Evolutionary conservation across 2,329 filamentous ascomycete species (phyloP).

Genomic region (Amauroascus verrucosus): DNA sequence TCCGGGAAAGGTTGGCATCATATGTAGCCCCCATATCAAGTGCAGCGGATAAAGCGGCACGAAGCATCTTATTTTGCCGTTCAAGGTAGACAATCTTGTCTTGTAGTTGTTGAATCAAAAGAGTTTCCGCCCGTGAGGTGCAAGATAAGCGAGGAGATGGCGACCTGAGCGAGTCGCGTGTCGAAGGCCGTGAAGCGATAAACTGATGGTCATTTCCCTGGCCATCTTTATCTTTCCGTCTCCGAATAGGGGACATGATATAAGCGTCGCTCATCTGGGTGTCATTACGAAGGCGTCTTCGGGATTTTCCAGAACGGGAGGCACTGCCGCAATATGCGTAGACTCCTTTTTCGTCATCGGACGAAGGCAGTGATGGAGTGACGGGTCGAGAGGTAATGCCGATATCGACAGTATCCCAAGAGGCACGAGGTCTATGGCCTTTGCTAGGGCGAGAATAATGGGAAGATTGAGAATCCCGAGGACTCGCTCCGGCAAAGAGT

Average conservation of each 20-base stretch:
- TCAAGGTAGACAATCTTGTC: constrained; percentile 32
- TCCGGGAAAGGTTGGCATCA: background rate
- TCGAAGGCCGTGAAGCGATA: background rate
- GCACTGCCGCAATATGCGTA: constrained; percentile 11
- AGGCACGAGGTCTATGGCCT: background rate
- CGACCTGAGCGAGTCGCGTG: background rate
- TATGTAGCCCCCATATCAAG: constrained; percentile 28
- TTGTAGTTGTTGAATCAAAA: constrained; percentile 24
- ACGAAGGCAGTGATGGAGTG: constrained; percentile 31
- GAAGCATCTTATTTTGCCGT: constrained; percentile 35
- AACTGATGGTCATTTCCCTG: background rate
- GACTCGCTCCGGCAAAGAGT: background rate
- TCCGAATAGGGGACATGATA: background rate
- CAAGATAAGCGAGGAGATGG: background rate
- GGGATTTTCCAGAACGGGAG: constrained; percentile 4
- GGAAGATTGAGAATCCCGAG: constrained; percentile 2
- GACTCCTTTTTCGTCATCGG: constrained; percentile 31
- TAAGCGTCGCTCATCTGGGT: background rate
- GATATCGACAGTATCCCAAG: constrained; percentile 6
- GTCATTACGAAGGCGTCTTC: background rate
- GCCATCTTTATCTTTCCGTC: background rate
- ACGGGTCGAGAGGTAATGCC: constrained; percentile 18
- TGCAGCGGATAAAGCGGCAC: constrained; percentile 33
- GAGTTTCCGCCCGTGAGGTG: background rate
- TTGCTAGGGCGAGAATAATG: background rate